Evolutionary conservation across 2,329 filamentous ascomycete species (phyloP), one percentile per base, ranked within the genome.

Genomic region (Nothophoma quercina): DNA sequence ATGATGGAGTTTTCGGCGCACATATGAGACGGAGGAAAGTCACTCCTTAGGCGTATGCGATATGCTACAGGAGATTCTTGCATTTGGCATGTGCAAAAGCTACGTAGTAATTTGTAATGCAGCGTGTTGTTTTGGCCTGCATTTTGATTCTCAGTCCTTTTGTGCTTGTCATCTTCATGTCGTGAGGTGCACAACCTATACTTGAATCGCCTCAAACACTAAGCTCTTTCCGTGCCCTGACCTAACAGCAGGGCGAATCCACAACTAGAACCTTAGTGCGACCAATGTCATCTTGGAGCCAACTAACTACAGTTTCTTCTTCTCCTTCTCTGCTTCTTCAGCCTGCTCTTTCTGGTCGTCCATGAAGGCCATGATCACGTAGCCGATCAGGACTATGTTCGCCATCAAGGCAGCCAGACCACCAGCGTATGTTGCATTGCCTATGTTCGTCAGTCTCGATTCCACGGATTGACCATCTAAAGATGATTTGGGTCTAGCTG

Each of bases 381-480:
- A 99, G n/a, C 83, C 86, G 51, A 98, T 84, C 42, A 99, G 79
- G 3, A 99, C 91, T 1, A 96, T 84, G 65, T 99, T 99, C 10
- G 95, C 95, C 73, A 96, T 86, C 42, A 98, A 77, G 16, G 95
- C 95, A 1, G 95, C 95, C 26, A 89, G 79, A 0, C 86, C 92
- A 12, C 93, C 95, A 3, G 93, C 91, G 65, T 87, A 93, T 1
- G 93, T 96, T 12, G 91, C 84, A 75, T 96, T 96, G 62, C 92
- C 93, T 96, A 38, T 4, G 16, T 9, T 29, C 22, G 6, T 39
- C 45, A 55, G 29, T 12, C 25, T 12, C 25, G n/a, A n/a, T n/a
- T n/a, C n/a, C n/a, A n/a, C n/a, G n/a, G n/a, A n/a, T n/a, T n/a
- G n/a, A n/a, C n/a, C n/a, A n/a, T n/a, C n/a, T n/a, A n/a, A n/a